phyloP scores from a whole-genome alignment of 176 grass and related monocot genomes.

The Bromus sterilis region DNA sequence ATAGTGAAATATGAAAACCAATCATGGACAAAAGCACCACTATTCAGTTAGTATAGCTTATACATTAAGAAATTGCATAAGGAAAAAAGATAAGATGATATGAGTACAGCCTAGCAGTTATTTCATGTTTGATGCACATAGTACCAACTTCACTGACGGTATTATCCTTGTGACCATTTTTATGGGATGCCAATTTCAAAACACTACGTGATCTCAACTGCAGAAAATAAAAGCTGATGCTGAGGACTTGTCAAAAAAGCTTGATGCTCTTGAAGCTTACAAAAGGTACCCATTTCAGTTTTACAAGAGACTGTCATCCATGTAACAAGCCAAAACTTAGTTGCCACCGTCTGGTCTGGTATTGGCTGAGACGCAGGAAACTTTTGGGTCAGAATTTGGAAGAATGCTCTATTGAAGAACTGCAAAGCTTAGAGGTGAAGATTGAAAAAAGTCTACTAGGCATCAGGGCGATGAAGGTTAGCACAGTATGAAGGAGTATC shows the following conservation, averaged over 20 bases:
- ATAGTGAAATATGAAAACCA: not conserved
- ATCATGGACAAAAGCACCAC: not conserved
- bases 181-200: not conserved
- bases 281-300: slow-evolving; percentile 25
- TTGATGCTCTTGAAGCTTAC: slow-evolving; percentile 56
- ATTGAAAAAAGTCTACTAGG: slow-evolving; percentile 43
- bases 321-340: not conserved
- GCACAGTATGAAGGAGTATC: not conserved
- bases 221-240: slow-evolving; percentile 59
- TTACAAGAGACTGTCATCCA: not conserved
- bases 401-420: slow-evolving; percentile 52
- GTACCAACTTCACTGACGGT: not conserved
- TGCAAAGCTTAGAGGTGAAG: slow-evolving; percentile 42
- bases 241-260: slow-evolving; percentile 43
- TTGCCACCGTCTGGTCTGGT: not conserved
- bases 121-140: not conserved
- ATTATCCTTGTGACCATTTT: not conserved
- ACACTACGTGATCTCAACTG: not conserved
- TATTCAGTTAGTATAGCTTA: not conserved
- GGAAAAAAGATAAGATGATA: too few relatives aligned
- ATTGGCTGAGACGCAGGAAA: slow-evolving; percentile 41
- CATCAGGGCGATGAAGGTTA: slow-evolving; percentile 57
- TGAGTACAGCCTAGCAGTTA: not conserved
- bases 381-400: slow-evolving; percentile 56
- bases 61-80: not conserved